These are phyloP conservation scores for Penicillium expansum DNA, from an alignment of 2,329 filamentous ascomycete genomes.

Conservation along the genomic window DNA sequence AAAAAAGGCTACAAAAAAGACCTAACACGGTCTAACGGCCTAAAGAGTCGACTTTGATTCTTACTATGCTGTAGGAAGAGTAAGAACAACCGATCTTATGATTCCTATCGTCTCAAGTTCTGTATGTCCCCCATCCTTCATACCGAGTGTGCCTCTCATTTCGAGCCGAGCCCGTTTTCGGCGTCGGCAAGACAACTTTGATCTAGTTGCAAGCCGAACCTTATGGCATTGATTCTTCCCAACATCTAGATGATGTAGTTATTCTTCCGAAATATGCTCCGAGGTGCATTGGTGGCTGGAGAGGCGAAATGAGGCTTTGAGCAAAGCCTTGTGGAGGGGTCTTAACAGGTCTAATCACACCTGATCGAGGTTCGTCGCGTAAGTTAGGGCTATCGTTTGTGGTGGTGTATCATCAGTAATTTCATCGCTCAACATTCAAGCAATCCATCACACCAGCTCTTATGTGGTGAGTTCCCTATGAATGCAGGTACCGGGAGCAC, in stretches of 20 bases:
- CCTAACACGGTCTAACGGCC: background rate
- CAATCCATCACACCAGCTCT: background rate
- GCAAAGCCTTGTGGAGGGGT: background rate
- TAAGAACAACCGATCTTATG: background rate
- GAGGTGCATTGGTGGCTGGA: background rate
- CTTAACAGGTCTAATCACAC: background rate
- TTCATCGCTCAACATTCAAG: background rate
- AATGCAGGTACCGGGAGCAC: background rate
- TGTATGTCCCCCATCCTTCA: background rate
- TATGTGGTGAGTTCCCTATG: background rate
- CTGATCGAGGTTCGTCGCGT: background rate
- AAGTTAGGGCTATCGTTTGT: background rate
- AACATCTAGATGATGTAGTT: background rate
- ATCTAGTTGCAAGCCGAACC: background rate
- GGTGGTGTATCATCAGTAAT: background rate
- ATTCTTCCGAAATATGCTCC: background rate
- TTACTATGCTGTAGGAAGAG: background rate
- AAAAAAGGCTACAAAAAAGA: too few species aligned
- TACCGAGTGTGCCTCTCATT: background rate
- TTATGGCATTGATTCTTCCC: background rate
- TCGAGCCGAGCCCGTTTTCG: background rate
- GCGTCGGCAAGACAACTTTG: background rate
- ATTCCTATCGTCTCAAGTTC: background rate
- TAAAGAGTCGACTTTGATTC: background rate
- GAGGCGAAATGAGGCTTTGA: background rate